Conservation (phyloP, 257 asterid species). For the Parsonsia alboflavescens region DNA sequence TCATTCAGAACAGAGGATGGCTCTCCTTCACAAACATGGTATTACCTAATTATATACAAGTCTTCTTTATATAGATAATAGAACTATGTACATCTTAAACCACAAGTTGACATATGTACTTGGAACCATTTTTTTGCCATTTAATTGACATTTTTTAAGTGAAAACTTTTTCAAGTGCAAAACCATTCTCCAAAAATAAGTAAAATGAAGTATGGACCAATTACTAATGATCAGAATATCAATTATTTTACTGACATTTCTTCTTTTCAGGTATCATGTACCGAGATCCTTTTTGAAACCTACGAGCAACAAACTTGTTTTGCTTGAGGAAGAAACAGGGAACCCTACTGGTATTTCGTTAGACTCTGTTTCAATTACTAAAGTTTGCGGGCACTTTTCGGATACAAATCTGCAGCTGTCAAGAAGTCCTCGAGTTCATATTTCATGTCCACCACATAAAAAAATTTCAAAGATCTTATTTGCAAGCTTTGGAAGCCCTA, state of each 20-base stretch:
- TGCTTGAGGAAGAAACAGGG: constrained; percentile 80
- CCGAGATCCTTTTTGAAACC: constrained; percentile 82
- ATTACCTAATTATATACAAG: neutral
- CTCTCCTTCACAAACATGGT: constrained; percentile 78
- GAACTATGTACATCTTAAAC: too few relatives aligned
- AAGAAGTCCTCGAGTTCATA: constrained; percentile 25
- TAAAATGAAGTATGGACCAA: too few relatives aligned
- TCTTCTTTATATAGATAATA: neutral
- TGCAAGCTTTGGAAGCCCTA: neutral
- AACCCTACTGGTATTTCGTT: constrained; percentile 56
- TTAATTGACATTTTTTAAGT: too few relatives aligned
- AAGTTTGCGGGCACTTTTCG: constrained; percentile 41
- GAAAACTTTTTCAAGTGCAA: too few relatives aligned
- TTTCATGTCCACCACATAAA: constrained; percentile 36
- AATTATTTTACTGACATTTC: neutral
- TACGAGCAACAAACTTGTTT: constrained; percentile 45
- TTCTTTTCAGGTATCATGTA: constrained; percentile 56
- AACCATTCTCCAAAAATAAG: neutral
- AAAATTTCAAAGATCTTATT: neutral
- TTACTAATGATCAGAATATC: neutral
- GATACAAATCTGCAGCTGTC: constrained; percentile 32
- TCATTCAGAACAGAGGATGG: constrained; percentile 52
- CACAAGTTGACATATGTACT: too few relatives aligned
- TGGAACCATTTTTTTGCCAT: too few relatives aligned
- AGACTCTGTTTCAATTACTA: constrained; percentile 51